Percentiles rank a stretch among this genome's conserved stretches.
phyloP scores from a whole-genome alignment of 306 rosid species.

The Hippophae tibetana region DNA sequence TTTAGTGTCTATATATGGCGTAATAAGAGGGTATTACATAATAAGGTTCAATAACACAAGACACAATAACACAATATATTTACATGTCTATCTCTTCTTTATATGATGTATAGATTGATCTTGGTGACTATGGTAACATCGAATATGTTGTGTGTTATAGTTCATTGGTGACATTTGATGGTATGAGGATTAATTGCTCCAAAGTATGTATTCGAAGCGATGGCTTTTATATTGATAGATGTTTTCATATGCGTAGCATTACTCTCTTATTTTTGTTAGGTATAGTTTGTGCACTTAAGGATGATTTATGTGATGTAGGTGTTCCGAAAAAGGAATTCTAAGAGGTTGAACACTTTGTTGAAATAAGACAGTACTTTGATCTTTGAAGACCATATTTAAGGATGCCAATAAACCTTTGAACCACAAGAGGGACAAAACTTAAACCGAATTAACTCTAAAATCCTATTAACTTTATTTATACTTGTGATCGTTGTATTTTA shows the following conservation, averaged over 20 bases:
- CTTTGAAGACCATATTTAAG: too few relatives aligned
- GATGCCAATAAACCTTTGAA: too few relatives aligned
- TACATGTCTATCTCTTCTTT: conserved; percentile 57
- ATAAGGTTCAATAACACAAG: conserved; percentile 38
- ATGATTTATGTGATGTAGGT: background rate
- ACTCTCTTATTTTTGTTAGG: conserved; percentile 43
- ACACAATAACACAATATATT: conserved; percentile 26
- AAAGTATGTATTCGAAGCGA: conserved; percentile 79
- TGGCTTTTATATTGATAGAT: conserved; percentile 59
- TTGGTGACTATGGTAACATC: conserved; percentile 51
- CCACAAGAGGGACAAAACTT: too few relatives aligned
- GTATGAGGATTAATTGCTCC: conserved; percentile 99
- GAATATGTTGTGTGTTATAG: conserved; percentile 66
- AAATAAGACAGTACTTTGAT: too few relatives aligned
- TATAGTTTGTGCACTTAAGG: background rate
- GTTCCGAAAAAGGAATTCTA: too few relatives aligned
- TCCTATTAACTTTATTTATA: too few relatives aligned
- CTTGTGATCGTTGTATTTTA: too few relatives aligned
- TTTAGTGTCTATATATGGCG: conserved; percentile 53
- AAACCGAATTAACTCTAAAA: too few relatives aligned
- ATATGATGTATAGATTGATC: conserved; percentile 58
- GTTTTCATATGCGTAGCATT: conserved; percentile 61
- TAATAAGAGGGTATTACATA: conserved; percentile 80
- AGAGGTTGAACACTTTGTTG: too few relatives aligned
- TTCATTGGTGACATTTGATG: conserved; percentile 96